Percentiles rank a stretch among this genome's conserved stretches.
Evolutionary conservation across 768 basidiomycete genomes (phyloP).

Genomic region (Tricholoma terreum): DNA sequence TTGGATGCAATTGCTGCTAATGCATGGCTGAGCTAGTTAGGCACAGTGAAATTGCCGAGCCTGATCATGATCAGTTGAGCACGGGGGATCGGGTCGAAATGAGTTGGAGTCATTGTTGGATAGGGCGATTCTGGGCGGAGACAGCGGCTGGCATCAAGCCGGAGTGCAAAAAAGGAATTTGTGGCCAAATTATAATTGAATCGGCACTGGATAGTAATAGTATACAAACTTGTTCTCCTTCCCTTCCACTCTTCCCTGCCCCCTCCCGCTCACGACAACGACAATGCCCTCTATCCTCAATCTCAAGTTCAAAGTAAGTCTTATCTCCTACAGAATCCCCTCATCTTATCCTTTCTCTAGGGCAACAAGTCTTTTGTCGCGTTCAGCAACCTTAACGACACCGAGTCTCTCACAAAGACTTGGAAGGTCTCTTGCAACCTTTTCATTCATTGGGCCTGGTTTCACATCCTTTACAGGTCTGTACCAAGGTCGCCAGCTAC

Average conservation of each 20-base stretch:
- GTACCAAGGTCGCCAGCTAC: slow-evolving; percentile 87
- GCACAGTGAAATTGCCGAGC: slow-evolving; percentile 11
- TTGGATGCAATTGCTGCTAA: neutral
- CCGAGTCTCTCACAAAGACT: slow-evolving; percentile 82
- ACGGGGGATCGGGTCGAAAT: slow-evolving; percentile 19
- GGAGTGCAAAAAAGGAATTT: slow-evolving; percentile 5
- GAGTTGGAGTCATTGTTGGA: slow-evolving; percentile 19
- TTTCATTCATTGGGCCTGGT: neutral
- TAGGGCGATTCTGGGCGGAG: too few species aligned
- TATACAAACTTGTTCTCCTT: too few species aligned
- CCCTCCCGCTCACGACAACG: slow-evolving; percentile 11
- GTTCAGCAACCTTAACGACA: slow-evolving; percentile 84
- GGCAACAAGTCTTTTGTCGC: slow-evolving; percentile 95
- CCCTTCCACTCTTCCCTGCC: slow-evolving; percentile 3
- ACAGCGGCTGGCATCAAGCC: too few species aligned
- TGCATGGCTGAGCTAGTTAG: slow-evolving; percentile 1
- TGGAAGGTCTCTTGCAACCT: slow-evolving; percentile 63
- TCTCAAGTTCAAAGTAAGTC: slow-evolving; percentile 76
- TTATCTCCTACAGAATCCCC: neutral
- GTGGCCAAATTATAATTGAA: too few species aligned
- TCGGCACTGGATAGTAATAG: slow-evolving; percentile 14
- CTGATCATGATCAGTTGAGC: slow-evolving; percentile 16
- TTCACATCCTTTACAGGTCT: slow-evolving; percentile 49
- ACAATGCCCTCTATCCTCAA: slow-evolving; percentile 80
- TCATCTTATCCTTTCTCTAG: slow-evolving; percentile 33